These are phyloP conservation scores for Plasmodium inui DNA, from an alignment of 169 alveolate genomes.

Conservation along the genomic window DNA sequence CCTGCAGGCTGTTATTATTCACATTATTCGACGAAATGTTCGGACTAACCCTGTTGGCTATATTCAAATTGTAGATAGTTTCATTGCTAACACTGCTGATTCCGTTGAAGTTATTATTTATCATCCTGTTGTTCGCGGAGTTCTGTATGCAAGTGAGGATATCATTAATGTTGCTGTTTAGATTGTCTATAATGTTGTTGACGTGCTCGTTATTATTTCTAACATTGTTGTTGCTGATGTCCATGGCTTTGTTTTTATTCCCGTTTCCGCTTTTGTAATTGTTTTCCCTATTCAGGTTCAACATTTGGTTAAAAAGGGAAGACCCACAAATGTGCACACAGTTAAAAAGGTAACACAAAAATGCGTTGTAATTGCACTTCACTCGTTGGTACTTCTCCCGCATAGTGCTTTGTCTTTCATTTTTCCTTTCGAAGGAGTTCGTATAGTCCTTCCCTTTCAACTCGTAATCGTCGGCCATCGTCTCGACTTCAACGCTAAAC, in stretches of 20 bases:
- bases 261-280: conserved; percentile 4
- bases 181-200: conserved; percentile 48
- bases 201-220: conserved; percentile 65
- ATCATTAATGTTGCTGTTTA: conserved; percentile 55
- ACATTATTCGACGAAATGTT: conserved; percentile 49
- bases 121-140: conserved; percentile 37
- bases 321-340: conserved; percentile 68
- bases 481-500: conserved; percentile 9
- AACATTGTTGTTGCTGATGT: conserved; percentile 28
- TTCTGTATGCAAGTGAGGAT: conserved; percentile 62
- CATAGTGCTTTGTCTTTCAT: neutral
- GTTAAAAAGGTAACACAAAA: conserved; percentile 35
- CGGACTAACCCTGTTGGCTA: conserved; percentile 24
- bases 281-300: conserved; percentile 5
- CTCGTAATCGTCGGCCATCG: neutral
- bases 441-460: neutral
- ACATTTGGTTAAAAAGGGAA: conserved; percentile 52
- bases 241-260: conserved; percentile 26
- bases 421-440: neutral
- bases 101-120: conserved; percentile 42
- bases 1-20: conserved; percentile 41
- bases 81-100: conserved; percentile 64
- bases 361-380: conserved; percentile 44
- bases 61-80: conserved; percentile 64
- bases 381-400: conserved; percentile 7